phyloP scores from a whole-genome alignment of 805 yeast species.

The Dipodascus albidus region DNA sequence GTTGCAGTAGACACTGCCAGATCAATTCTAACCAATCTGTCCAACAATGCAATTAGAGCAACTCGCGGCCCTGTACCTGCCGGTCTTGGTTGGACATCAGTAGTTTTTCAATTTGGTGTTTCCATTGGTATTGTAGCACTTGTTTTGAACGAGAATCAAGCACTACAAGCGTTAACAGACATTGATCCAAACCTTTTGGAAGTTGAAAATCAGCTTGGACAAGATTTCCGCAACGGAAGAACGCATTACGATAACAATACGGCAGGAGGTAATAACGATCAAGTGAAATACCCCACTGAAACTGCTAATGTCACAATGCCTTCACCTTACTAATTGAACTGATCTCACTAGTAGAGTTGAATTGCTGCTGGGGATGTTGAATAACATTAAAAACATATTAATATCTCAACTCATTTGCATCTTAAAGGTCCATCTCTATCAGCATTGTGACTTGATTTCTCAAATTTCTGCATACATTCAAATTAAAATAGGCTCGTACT shows the following conservation, averaged over 20 bases:
- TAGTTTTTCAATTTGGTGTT: constrained; percentile 5
- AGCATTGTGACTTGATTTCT: no score
- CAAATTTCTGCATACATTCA: no score
- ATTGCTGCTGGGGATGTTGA: no score
- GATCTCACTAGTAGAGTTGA: neutral
- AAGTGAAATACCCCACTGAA: neutral
- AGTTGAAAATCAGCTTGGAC: neutral
- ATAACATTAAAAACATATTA: no score
- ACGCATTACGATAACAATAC: neutral
- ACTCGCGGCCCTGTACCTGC: constrained; percentile 10
- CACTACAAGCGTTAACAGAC: neutral
- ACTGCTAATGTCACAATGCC: neutral
- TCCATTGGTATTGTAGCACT: neutral
- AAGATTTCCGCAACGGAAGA: neutral
- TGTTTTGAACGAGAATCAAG: neutral
- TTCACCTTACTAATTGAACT: neutral
- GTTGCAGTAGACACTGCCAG: constrained; percentile 7
- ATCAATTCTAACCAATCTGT: constrained; percentile 3
- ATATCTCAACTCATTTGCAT: no score
- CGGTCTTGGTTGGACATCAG: constrained; percentile 17
- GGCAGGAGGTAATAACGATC: neutral
- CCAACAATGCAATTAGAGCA: constrained; percentile 7
- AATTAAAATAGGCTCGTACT: no score
- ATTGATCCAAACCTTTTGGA: neutral
- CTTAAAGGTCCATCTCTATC: no score